Base-by-base conservation (phyloP, 352 stramenopile species). In the Albugo laibachii region DNA sequence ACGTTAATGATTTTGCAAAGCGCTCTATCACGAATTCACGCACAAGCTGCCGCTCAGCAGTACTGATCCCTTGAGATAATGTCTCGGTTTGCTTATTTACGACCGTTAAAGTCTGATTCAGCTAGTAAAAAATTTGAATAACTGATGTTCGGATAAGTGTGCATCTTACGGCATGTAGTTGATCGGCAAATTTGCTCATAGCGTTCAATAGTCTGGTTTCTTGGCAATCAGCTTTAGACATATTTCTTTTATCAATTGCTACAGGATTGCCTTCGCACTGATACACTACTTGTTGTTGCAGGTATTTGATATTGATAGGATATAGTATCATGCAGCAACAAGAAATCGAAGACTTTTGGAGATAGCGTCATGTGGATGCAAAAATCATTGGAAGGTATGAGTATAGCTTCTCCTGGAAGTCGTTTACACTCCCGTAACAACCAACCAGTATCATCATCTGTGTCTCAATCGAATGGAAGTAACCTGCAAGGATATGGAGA, bases 321-420 rank as follows among this genome's bases (percentile, higher is more conserved):
- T 31, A 31, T 31, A 31, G 8, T 3, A 31, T 31, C 8, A 31
- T 31, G 24, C 8, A 31, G 8, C 3, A 31, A 8, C 24, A 31
- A 31, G 24, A 31, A 31, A 31, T 31, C 24, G 24, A 31, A 31
- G 24, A 31, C 24, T 31, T 31, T 31, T 31, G 27, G 21, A 37
- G 15, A 43, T 21, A 14, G 13, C 15, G 55, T n/a, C 18, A 66
- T 66, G 58, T 82, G 69, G 69, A 82, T 82, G 69, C 69, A 82
- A 38, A 67, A 77, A 42, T 74, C 62, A 18, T 65, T 70, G 40
- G 65, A 66, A 36, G 57, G 63, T 47, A 47, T 57, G 27, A 64
- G 61, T 39, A 55, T 65, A 52, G 55, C 59, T 34, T 48, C 47
- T 14, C 51, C 41, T 38, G 37, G 39, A 14, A 24, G 31, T 37